Percentiles rank a stretch among this genome's conserved stretches.
Conservation (phyloP, 257 asterid species). For the Solanum medicagineum region DNA sequence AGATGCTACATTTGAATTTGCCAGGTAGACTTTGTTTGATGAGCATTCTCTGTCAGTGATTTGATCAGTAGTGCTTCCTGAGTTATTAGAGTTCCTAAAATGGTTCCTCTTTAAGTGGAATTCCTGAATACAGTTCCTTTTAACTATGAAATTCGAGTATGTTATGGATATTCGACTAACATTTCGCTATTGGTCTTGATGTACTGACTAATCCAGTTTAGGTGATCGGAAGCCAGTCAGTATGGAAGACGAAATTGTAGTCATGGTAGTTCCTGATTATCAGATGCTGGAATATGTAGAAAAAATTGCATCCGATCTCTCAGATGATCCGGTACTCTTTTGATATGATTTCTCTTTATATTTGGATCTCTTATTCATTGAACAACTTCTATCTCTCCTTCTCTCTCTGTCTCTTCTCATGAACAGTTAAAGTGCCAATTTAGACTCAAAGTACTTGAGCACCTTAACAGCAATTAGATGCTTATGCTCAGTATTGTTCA, state of each 20-base stretch:
- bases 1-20: conserved; percentile 77
- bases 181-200: conserved; percentile 2
- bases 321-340: conserved; percentile 69
- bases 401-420: not conserved
- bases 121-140: not conserved
- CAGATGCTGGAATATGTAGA: conserved; percentile 86
- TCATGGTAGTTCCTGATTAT: conserved; percentile 96
- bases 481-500: not conserved
- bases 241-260: conserved; percentile 69
- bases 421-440: not conserved
- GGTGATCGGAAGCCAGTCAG: conserved; percentile 89
- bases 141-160: not conserved
- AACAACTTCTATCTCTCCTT: not conserved
- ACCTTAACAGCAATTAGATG: not conserved
- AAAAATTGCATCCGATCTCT: conserved; percentile 68
- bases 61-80: not conserved
- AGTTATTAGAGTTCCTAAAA: not conserved
- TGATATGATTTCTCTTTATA: not conserved
- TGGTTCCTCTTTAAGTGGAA: not conserved
- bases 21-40: conserved; percentile 39
- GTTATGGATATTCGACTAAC: not conserved
- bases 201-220: conserved; percentile 39
- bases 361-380: not conserved
- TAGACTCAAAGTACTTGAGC: not conserved
- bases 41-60: not conserved